Evolutionary conservation across 306 rosid species (phyloP), one percentile per base, ranked within the genome.

Genomic region (Trifolium subterraneum): DNA sequence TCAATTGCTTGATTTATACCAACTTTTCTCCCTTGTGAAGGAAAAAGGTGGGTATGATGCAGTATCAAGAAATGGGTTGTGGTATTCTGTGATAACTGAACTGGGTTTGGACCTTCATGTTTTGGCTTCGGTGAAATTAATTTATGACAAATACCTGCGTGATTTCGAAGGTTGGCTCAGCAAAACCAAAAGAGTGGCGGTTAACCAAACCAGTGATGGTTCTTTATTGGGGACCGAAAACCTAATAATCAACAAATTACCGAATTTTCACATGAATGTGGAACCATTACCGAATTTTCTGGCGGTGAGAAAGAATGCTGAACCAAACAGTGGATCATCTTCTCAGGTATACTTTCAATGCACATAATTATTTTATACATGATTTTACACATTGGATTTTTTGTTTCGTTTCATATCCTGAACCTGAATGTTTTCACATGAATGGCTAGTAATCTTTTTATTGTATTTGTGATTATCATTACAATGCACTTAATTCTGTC

Each of bases 111-210:
- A 85, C 48, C 47, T 58, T 73, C 78, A 56, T 51, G 47, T 80
- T 67, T 81, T 71, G 31, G 80, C 88, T 42, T 76, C 86, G 0
- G 79, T 89, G 55, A 91, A 88, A 82, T 76, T 94, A 78, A 79
- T 86, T 16, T 90, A 82, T 80, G 79, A 25, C 16, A 91, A 83
- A 81, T 90, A 90, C 75, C 82, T 94, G 76, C 83, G 45, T 71
- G 96, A 83, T 71, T 84, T 91, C 41, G 93, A 87, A 70, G 79
- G 79, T 70, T 88, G 93, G 97, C 83, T 91, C 59, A 68, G 80
- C 77, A 74, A 73, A 74, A 65, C 78, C n/a, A 79, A 79, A 71
- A 39, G 88, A 84, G 79, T 74, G 61, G 31, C 68, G 84, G 75
- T 8, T 72, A 58, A 70, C 62, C 62, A 19, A 55, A 62, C 74